These are phyloP conservation scores for Poteriospumella lacustris DNA, from an alignment of 108 stramenopile genomes.

Conservation along the genomic window DNA sequence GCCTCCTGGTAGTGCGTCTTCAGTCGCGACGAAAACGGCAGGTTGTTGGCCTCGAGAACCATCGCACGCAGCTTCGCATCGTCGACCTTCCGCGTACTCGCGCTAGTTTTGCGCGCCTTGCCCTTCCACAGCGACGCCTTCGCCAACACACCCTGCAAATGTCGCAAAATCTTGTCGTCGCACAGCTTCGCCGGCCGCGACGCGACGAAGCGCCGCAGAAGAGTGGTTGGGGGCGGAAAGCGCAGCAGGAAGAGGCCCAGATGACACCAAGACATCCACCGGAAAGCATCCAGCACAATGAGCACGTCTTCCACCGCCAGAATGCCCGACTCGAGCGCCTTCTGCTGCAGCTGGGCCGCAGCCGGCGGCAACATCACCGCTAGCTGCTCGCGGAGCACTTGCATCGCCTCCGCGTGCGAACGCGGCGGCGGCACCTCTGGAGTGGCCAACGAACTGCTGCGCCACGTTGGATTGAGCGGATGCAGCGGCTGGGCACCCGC, in stretches of 20 bases:
- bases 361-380: no score
- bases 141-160: not conserved
- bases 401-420: no score
- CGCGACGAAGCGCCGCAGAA: not conserved
- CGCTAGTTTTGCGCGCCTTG: not conserved
- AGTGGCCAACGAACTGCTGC: no score
- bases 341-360: not conserved
- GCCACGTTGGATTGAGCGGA: no score
- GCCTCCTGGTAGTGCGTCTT: no score
- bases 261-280: not conserved
- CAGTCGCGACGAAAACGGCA: not conserved
- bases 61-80: not conserved
- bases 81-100: not conserved
- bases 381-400: no score
- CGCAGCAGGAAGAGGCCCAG: not conserved
- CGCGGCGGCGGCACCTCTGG: no score
- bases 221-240: not conserved
- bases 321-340: not conserved
- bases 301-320: not conserved
- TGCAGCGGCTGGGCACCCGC: no score
- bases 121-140: not conserved
- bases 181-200: not conserved
- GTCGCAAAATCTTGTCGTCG: not conserved
- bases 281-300: not conserved
- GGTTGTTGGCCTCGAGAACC: not conserved